Conservation (phyloP, 129 eudicot genomes). For the Centaurea solstitialis region DNA sequence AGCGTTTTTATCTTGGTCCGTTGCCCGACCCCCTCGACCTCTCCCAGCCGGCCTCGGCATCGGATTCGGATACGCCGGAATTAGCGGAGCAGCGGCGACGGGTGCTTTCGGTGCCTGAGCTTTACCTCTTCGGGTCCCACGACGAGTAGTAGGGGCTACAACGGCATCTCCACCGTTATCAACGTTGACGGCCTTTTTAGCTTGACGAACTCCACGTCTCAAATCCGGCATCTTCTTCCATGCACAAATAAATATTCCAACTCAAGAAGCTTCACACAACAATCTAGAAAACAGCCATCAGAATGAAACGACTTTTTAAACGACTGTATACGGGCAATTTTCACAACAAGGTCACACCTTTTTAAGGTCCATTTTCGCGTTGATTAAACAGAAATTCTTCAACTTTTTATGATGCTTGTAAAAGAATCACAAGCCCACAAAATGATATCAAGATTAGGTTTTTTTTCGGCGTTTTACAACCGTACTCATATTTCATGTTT, state of each 20-base stretch:
- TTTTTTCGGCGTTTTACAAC: background rate
- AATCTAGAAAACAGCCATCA: constrained; percentile 8
- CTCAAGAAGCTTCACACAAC: constrained; percentile 5
- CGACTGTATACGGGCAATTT: background rate
- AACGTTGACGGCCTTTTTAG: constrained; percentile 28
- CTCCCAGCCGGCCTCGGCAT: constrained; percentile 47
- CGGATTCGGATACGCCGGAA: constrained; percentile 20
- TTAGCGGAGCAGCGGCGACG: constrained; percentile 13
- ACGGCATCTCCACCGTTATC: constrained; percentile 25
- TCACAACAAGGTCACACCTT: background rate
- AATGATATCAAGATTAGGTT: background rate
- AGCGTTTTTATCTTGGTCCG: constrained; percentile 26
- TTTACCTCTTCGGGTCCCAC: constrained; percentile 43
- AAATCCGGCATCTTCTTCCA: constrained; percentile 64
- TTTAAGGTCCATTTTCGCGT: constrained; percentile 1
- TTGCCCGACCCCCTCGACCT: constrained; percentile 36
- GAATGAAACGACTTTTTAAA: background rate
- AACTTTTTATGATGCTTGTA: background rate
- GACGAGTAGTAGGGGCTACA: constrained; percentile 35
- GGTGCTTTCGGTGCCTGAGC: constrained; percentile 24
- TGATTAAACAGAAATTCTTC: background rate
- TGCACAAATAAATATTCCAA: constrained; percentile 33
- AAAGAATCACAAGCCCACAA: background rate
- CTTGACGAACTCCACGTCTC: constrained; percentile 67
- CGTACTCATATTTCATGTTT: background rate